Evolutionary conservation across 352 stramenopile species (phyloP), one percentile per base, ranked within the genome.

Genomic region (Globisporangium abappressorium): DNA sequence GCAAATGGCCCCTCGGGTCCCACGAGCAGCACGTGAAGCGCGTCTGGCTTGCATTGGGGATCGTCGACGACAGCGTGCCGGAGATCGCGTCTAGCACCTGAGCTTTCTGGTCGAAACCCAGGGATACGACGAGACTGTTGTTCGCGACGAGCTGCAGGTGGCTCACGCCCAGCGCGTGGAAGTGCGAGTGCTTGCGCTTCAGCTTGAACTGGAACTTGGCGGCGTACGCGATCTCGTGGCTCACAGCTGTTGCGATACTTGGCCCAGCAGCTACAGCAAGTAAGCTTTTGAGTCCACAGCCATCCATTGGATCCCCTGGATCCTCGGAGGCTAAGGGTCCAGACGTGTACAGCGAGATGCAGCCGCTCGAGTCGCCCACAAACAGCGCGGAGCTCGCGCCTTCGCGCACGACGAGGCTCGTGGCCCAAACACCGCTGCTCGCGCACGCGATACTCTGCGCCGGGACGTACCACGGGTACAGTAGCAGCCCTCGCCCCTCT

Each of bases 31-130:
- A 77, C 8, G 83, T 84, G 43, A 87, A 94, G 9, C 82, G 76
- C 26, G 75, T 71, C 24, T 74, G 75, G 26, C 75, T 82, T 2
- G 75, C 22, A 36, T 85, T 89, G 7, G 58, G 69, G 20, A 94
- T 85, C 18, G 84, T 90, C 0, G 79, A 74, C 18, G 84, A 87
- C 5, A 91, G 62, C 6, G 66, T 67, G 1, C 84, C 82, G 1
- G 80, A 87, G 60, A 87, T 90, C 6, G 82, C 79, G 61, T 94
- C 84, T 14, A 91, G 76, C 18, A 94, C 49, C 47, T 90, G 82
- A 1, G 83, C 82, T 33, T 90, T 92, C 22, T 91, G 77, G 49
- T 94, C 86, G 60, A 87, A 94, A 7, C 80, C 82, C 15, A 94
- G 75, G 1, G 86, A 92, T 9, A 93, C 82, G 11, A 94, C 74